Conservation (phyloP, 495 filamentous ascomycete species). For the Aspergillus homomorphus region DNA sequence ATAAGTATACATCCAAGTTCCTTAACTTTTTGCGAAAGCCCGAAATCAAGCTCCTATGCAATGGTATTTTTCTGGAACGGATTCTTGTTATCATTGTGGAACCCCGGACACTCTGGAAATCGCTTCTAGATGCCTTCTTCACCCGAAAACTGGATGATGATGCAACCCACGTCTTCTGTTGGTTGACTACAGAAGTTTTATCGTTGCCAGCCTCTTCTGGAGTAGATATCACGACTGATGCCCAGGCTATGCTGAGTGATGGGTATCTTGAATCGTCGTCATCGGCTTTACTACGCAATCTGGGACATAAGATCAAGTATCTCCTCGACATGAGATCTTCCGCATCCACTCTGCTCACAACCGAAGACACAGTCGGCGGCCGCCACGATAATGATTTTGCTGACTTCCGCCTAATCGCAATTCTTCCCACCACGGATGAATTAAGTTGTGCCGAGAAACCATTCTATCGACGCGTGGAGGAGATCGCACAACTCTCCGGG, state of each 20-base stretch:
- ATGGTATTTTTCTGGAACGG: slow-evolving; percentile 54
- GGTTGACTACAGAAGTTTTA: slow-evolving; percentile 58
- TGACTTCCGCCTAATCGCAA: slow-evolving; percentile 59
- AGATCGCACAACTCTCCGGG: slow-evolving; percentile 22
- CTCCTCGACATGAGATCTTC: slow-evolving; percentile 28
- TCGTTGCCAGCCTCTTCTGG: slow-evolving; percentile 12
- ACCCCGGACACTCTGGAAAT: slow-evolving; percentile 61
- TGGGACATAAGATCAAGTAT: slow-evolving; percentile 42
- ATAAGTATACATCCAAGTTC: slow-evolving; percentile 29
- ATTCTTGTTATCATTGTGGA: slow-evolving; percentile 52
- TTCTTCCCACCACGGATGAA: slow-evolving; percentile 69
- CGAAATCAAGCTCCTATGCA: slow-evolving; percentile 48
- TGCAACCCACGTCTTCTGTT: slow-evolving; percentile 50
- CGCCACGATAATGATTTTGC: slow-evolving; percentile 75
- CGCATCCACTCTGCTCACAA: background rate
- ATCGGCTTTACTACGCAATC: no score
- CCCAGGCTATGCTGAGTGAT: background rate
- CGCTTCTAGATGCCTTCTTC: slow-evolving; percentile 44
- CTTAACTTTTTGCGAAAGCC: slow-evolving; percentile 27
- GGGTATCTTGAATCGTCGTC: no score
- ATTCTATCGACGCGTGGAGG: slow-evolving; percentile 53
- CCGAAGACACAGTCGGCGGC: slow-evolving; percentile 47
- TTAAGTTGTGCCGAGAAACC: slow-evolving; percentile 55
- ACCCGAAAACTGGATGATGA: slow-evolving; percentile 32
- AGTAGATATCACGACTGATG: background rate